A percentile compares a stretch with the other conserved stretches of the same genome.
phyloP scores from a whole-genome alignment of 352 stramenopile genomes.

The Phytophthora litchii region DNA sequence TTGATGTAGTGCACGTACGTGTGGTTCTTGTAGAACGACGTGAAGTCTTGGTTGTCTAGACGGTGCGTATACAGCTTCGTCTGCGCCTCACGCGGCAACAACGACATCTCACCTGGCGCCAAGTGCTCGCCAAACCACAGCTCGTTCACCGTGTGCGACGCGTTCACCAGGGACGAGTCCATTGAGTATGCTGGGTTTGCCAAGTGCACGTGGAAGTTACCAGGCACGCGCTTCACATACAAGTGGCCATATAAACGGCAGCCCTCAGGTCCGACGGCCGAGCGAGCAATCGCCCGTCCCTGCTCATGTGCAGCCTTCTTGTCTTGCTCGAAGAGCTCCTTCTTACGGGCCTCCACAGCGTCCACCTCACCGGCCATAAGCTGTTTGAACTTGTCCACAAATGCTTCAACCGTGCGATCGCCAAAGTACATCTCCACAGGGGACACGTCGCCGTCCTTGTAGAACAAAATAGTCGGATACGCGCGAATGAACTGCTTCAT shows the following conservation, averaged over 20 bases:
- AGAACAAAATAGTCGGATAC: slow-evolving; percentile 97
- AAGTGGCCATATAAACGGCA: slow-evolving; percentile 81
- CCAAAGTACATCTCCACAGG: slow-evolving; percentile 96
- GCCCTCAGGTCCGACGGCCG: slow-evolving; percentile 67
- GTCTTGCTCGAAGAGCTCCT: slow-evolving; percentile 94
- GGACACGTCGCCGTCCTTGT: slow-evolving; percentile 92
- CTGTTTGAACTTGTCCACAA: slow-evolving; percentile 92
- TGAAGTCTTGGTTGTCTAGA: slow-evolving; percentile 92
- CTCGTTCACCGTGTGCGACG: slow-evolving; percentile 96
- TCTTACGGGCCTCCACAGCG: slow-evolving; percentile 84
- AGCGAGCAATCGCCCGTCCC: slow-evolving; percentile 63
- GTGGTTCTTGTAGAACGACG: slow-evolving; percentile 93
- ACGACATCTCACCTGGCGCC: slow-evolving; percentile 50
- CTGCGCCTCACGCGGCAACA: slow-evolving; percentile 89
- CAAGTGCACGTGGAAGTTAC: slow-evolving; percentile 99
- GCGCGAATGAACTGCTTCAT: slow-evolving; percentile 95
- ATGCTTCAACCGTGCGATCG: slow-evolving; percentile 92
- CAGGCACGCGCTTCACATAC: slow-evolving; percentile 93
- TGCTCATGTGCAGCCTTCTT: slow-evolving; percentile 81
- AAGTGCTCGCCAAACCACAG: slow-evolving; percentile 94
- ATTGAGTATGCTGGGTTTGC: slow-evolving; percentile 94
- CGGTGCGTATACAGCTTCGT: slow-evolving; percentile 93
- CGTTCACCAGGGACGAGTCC: slow-evolving; percentile 90
- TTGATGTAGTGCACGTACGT: slow-evolving; percentile 99
- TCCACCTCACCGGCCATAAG: slow-evolving; percentile 81